phyloP scores from a whole-genome alignment of 73 alveolate genomes.

The Paramecium octaurelia region DNA sequence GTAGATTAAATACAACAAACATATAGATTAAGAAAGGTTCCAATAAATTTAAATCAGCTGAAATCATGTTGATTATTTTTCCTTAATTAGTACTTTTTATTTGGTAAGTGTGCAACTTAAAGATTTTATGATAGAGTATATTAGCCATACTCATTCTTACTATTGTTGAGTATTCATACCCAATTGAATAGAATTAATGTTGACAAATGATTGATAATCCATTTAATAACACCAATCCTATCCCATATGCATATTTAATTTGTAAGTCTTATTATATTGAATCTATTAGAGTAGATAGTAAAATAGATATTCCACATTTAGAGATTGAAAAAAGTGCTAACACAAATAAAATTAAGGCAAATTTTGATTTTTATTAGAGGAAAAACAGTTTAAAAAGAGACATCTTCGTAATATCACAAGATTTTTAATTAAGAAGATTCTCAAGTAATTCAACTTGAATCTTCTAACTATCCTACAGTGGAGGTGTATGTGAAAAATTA shows the following conservation, averaged over 20 bases:
- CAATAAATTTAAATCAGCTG: background rate
- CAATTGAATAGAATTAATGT: background rate
- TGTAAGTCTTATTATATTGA: background rate
- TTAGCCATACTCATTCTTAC: constrained; percentile 29
- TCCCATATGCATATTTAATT: background rate
- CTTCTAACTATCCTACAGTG: background rate
- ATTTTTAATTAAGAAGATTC: background rate
- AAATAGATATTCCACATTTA: background rate
- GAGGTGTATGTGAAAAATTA: background rate
- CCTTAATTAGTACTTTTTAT: background rate
- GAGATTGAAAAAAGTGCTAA: background rate
- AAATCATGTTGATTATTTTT: background rate
- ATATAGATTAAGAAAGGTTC: background rate
- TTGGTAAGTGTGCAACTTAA: background rate
- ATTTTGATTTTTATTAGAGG: background rate
- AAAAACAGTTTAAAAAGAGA: background rate
- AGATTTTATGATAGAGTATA: background rate
- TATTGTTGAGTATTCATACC: background rate
- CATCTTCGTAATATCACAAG: background rate
- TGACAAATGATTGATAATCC: background rate
- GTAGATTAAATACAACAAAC: background rate
- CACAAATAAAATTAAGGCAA: background rate
- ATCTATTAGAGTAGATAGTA: background rate
- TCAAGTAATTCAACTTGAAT: background rate
- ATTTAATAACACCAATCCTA: background rate